phyloP scores from a whole-genome alignment of 805 yeast genomes.

The Saturnispora saitoi region DNA sequence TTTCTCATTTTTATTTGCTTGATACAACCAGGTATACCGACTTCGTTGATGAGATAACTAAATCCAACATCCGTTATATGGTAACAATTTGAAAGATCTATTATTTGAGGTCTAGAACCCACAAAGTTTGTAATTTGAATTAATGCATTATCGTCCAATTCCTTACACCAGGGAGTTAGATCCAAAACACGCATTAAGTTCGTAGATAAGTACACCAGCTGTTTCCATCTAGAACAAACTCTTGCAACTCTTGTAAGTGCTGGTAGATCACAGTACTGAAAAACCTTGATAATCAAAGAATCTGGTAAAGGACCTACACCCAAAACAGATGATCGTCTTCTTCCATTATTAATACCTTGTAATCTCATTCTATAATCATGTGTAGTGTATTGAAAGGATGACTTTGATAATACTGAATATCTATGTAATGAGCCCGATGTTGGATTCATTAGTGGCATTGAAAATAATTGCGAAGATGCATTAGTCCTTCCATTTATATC shows the following conservation, averaged over 20 bases:
- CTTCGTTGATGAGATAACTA: conserved; percentile 58
- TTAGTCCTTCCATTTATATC: not conserved
- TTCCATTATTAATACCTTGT: conserved; percentile 33
- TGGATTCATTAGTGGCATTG: conserved; percentile 24
- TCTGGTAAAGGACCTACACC: conserved; percentile 57
- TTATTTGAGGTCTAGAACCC: conserved; percentile 53
- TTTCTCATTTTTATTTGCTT: conserved; percentile 51
- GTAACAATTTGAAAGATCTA: conserved; percentile 65
- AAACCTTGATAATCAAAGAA: conserved; percentile 43
- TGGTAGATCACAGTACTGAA: conserved; percentile 45
- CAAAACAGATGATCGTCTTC: conserved; percentile 49
- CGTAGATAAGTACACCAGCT: conserved; percentile 48
- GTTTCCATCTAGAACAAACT: conserved; percentile 63
- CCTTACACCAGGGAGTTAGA: conserved; percentile 53
- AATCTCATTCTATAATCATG: conserved; percentile 46
- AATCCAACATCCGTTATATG: conserved; percentile 74
- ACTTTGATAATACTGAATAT: conserved; percentile 16
- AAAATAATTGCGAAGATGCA: conserved; percentile 1
- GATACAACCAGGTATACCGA: conserved; percentile 58
- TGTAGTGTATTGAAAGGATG: conserved; percentile 43
- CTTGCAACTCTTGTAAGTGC: conserved; percentile 50
- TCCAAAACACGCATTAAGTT: conserved; percentile 45
- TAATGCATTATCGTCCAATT: conserved; percentile 49
- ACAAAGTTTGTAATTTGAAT: conserved; percentile 58
- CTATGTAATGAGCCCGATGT: conserved; percentile 21